Percentiles rank a stretch among this genome's conserved stretches.
Evolutionary conservation across 1,139 yeast genomes (phyloP).

Genomic region (Suzukiozyma palmioleophila): DNA sequence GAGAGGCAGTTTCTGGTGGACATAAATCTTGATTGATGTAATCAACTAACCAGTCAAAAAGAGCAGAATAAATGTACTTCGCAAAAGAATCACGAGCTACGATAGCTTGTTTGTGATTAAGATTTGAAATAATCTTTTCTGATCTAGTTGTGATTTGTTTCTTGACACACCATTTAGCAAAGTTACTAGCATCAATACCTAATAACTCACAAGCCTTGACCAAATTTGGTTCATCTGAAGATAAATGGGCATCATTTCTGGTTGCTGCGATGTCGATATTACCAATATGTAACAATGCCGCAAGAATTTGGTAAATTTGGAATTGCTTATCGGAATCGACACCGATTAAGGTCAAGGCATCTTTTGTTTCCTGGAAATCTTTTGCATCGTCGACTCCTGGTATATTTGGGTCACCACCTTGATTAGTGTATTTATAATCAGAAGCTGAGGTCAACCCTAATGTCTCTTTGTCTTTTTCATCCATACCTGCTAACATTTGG

Average conservation of each 20-base stretch:
- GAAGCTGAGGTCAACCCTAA: constrained; percentile 61
- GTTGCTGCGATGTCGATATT: constrained; percentile 86
- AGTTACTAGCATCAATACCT: constrained; percentile 68
- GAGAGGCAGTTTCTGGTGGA: constrained; percentile 59
- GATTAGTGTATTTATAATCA: constrained; percentile 80
- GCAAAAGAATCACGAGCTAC: constrained; percentile 97
- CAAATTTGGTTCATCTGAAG: constrained; percentile 83
- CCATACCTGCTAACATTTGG: constrained; percentile 79
- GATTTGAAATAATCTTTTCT: constrained; percentile 83
- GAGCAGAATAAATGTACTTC: constrained; percentile 84
- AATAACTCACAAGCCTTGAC: constrained; percentile 80
- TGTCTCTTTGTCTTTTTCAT: constrained; percentile 51
- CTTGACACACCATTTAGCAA: constrained; percentile 91
- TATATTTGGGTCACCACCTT: constrained; percentile 77
- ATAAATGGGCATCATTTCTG: constrained; percentile 75
- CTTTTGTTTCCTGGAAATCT: constrained; percentile 71
- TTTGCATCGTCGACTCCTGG: constrained; percentile 76
- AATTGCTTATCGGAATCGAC: constrained; percentile 55
- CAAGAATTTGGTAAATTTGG: constrained; percentile 71
- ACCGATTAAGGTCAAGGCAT: constrained; percentile 78
- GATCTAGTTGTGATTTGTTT: constrained; percentile 91
- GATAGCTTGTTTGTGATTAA: constrained; percentile 78
- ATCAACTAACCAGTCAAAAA: constrained; percentile 93
- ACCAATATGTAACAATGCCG: constrained; percentile 91
- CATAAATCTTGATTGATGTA: constrained; percentile 80